Percentiles rank a stretch among this genome's conserved stretches.
Evolutionary conservation across 129 eudicot genomes (phyloP).

Genomic region (Escallonia herrerae): DNA sequence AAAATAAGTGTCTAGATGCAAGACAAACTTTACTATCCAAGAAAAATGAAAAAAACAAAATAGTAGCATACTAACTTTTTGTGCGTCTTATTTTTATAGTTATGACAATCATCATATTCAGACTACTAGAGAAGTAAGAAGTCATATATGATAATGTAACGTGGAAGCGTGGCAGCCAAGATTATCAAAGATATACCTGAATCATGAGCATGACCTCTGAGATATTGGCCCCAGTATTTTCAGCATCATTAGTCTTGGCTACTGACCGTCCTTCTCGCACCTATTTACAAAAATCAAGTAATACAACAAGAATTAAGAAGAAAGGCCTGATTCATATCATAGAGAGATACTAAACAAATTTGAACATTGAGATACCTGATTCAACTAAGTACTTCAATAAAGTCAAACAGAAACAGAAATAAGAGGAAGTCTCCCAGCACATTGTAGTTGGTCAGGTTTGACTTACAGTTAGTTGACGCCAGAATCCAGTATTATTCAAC

Average conservation of each 20-base stretch:
- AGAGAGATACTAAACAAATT: background rate
- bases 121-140: background rate
- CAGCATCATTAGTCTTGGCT: slow-evolving; percentile 20
- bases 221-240: slow-evolving; percentile 35
- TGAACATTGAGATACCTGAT: background rate
- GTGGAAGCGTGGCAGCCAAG: background rate
- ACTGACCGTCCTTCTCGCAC: slow-evolving; percentile 83
- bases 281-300: slow-evolving; percentile 23
- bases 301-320: too few relatives aligned
- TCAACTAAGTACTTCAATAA: background rate
- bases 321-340: too few relatives aligned
- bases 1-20: background rate
- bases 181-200: slow-evolving; percentile 44
- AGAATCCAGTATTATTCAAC: slow-evolving; percentile 79
- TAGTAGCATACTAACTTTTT: too few relatives aligned
- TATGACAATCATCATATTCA: background rate
- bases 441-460: background rate
- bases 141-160: slow-evolving; percentile 2
- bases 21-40: background rate
- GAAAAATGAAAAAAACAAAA: background rate
- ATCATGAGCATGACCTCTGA: slow-evolving; percentile 83
- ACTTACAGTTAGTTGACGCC: slow-evolving; percentile 96
- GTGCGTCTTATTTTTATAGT: too few relatives aligned
- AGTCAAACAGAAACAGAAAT: background rate
- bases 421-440: background rate